Evolutionary conservation across 2,329 filamentous ascomycete genomes (phyloP).

Genomic region (Xylaria multiplex): DNA sequence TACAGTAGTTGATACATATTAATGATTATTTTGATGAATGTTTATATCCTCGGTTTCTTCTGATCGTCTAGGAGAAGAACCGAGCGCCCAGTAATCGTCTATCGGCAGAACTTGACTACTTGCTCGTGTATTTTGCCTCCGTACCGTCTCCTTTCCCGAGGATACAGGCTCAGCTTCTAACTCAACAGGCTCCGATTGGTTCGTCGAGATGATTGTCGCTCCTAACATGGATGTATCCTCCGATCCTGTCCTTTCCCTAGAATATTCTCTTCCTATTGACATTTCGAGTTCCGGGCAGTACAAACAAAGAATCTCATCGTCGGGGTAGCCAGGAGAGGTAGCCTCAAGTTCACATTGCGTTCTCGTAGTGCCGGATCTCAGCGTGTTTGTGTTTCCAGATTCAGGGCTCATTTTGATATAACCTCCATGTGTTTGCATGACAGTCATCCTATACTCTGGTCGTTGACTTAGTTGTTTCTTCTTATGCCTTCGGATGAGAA

Average conservation of each 20-base stretch:
- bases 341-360: background rate
- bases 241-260: background rate
- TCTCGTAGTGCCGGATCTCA: background rate
- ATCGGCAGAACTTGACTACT: slow-evolving; percentile 20
- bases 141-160: background rate
- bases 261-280: background rate
- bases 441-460: background rate
- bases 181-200: background rate
- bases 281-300: background rate
- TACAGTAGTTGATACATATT: background rate
- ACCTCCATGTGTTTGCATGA: background rate
- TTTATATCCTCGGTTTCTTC: slow-evolving; percentile 2
- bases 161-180: slow-evolving; percentile 1
- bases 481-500: slow-evolving; percentile 13
- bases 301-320: background rate
- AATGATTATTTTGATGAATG: background rate
- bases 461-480: background rate
- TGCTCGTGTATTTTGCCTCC: slow-evolving; percentile 7
- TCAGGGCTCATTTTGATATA: background rate
- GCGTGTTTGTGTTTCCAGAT: background rate
- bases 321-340: slow-evolving; percentile 2
- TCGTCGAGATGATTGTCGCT: slow-evolving; percentile 4
- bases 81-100: slow-evolving; percentile 4
- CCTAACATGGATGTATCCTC: background rate
- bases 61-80: background rate